phyloP scores from a whole-genome alignment of 139 green algal genomes.

The Auxenochlorella pyrenoidosa region DNA sequence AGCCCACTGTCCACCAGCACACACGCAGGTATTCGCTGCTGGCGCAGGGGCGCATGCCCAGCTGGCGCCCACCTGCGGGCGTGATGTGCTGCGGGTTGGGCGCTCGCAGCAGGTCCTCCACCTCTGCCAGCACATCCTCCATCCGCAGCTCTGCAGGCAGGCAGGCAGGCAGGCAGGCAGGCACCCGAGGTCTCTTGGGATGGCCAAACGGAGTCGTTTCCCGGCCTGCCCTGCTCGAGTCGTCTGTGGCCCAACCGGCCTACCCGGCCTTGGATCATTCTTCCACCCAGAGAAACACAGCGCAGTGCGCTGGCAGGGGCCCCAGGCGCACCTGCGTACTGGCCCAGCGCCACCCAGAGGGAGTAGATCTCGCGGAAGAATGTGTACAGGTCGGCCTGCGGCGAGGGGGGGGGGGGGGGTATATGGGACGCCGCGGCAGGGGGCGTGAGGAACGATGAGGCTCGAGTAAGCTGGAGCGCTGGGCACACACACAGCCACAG shows the following conservation, averaged over 20 bases:
- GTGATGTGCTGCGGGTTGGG: slow-evolving; percentile 50
- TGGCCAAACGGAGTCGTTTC: no score
- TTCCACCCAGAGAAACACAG: no score
- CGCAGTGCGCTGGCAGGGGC: background rate
- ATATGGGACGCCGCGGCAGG: no score
- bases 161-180: background rate
- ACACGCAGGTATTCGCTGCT: no score
- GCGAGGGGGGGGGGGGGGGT: background rate
- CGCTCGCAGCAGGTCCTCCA: slow-evolving; percentile 64
- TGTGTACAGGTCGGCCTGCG: slow-evolving; percentile 60
- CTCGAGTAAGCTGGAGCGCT: no score
- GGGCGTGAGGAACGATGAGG: no score
- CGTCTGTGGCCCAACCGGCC: no score
- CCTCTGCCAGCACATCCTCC: slow-evolving; percentile 66
- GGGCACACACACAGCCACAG: no score
- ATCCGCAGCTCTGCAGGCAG: slow-evolving; percentile 36
- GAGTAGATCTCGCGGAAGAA: slow-evolving; percentile 60
- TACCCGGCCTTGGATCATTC: no score
- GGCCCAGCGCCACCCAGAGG: slow-evolving; percentile 60
- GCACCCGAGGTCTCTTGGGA: background rate
- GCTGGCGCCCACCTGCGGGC: background rate
- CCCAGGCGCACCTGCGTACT: slow-evolving; percentile 47
- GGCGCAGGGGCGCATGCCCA: background rate
- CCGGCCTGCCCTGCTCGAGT: no score
- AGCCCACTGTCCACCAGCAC: no score